Evolutionary conservation across 2,329 filamentous ascomycete species (phyloP).

Genomic region (Xylariaceae sp.): DNA sequence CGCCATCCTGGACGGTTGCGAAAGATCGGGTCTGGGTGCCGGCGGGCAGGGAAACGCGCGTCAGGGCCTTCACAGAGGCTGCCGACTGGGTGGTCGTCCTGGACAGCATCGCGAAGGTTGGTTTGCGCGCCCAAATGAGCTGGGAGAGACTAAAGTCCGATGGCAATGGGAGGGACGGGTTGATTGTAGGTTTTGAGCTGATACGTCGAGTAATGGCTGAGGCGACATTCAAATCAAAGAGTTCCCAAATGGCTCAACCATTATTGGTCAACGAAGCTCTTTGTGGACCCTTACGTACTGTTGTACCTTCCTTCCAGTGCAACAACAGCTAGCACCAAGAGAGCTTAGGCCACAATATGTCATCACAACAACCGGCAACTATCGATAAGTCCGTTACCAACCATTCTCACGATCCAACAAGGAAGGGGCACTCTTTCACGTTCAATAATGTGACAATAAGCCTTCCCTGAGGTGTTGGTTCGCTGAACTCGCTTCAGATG

Average conservation of each 20-base stretch:
- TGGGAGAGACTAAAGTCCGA: constrained; percentile 27
- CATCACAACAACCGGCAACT: background rate
- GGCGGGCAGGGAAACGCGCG: constrained; percentile 31
- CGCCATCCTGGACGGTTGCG: constrained; percentile 72
- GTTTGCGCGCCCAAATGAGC: constrained; percentile 34
- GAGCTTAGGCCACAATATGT: constrained; percentile 20
- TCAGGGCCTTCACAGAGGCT: constrained; percentile 36
- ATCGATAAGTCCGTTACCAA: background rate
- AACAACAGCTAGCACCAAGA: no score
- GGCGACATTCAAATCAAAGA: constrained; percentile 27
- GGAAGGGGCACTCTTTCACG: background rate
- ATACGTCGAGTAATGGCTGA: constrained; percentile 23
- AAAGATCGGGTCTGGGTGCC: constrained; percentile 61
- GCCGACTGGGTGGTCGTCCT: constrained; percentile 37
- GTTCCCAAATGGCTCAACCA: constrained; percentile 21
- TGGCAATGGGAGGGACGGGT: constrained; percentile 19
- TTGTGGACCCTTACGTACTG: no score
- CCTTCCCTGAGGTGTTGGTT: no score
- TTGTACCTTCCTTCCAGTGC: no score
- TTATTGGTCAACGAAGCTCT: constrained; percentile 21
- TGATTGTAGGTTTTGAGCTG: constrained; percentile 23
- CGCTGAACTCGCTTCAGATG: no score
- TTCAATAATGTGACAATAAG: background rate
- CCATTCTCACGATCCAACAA: no score
- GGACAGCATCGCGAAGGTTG: constrained; percentile 36